Conservation (phyloP, 768 basidiomycete species). For the Lyophyllum semitale region DNA sequence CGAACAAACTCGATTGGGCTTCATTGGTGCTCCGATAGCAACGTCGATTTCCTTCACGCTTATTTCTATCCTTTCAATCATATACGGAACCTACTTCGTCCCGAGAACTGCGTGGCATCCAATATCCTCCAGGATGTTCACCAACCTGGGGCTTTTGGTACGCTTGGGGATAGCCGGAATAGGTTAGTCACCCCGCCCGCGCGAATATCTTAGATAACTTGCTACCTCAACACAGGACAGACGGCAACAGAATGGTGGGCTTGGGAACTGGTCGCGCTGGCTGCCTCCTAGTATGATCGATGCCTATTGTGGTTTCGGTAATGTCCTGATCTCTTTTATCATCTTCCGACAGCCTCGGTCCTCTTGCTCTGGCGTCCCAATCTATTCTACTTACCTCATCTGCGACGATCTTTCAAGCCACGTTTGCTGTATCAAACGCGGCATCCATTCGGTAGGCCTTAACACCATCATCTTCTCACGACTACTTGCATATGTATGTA, state of each 20-base stretch:
- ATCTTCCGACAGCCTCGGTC: slow-evolving; percentile 59
- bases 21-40: slow-evolving; percentile 89
- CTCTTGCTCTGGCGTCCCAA: slow-evolving; percentile 80
- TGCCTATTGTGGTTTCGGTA: too few species aligned
- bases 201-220: not conserved
- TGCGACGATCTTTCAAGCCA: slow-evolving; percentile 77
- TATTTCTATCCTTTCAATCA: slow-evolving; percentile 59
- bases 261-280: slow-evolving; percentile 11
- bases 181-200: slow-evolving; percentile 36
- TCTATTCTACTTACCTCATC: slow-evolving; percentile 77
- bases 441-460: slow-evolving; percentile 71
- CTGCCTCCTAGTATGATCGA: slow-evolving; percentile 2
- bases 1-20: slow-evolving; percentile 73
- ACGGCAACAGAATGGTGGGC: slow-evolving; percentile 63
- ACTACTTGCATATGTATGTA: not conserved
- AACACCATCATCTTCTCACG: too few species aligned
- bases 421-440: slow-evolving; percentile 78
- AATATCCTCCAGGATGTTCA: slow-evolving; percentile 61
- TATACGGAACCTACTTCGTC: slow-evolving; percentile 64
- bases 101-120: slow-evolving; percentile 83
- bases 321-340: too few species aligned
- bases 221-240: slow-evolving; percentile 48
- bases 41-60: slow-evolving; percentile 86
- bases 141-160: slow-evolving; percentile 62
- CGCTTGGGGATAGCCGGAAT: slow-evolving; percentile 81